Base-by-base conservation (phyloP, 371 early-diverging fungal species). In the Haplosporangium sp. region DNA sequence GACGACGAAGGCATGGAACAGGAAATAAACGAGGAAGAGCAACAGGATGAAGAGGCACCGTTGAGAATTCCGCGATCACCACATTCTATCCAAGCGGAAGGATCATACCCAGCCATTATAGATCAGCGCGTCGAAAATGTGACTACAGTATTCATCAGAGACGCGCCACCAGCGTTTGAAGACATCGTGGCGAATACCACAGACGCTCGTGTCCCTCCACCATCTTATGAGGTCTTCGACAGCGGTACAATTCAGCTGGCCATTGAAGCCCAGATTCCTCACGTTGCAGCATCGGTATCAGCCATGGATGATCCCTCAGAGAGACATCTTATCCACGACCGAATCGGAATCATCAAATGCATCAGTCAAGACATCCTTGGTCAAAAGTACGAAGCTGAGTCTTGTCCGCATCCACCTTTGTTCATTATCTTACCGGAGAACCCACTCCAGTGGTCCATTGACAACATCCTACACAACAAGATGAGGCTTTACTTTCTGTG, bases 401-500 rank as follows among this genome's bases (percentile, higher is more conserved):
- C 67, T 13, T 77, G 79, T 21, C 53, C 64, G 6, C 68, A 77
- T 13, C 79, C 79, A n/a, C 68, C 79, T 0, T 45, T 77, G 45
- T 77, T 77, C 45, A 55, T 77, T 16, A 29, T 77, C 14, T 40
- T 77, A 10, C 79, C 79, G 12, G 79, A 71, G 23, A 67, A 67
- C 55, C 68, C 72, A 0, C 46, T 56, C 20, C 72, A 61, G 11
- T 77, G 79, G 79, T 67, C 68, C 0, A 43, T 23, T 21, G 53
- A 57, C 38, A 67, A 72, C 45, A 61, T 77, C 11, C 57, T 77
- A 7, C 79, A 77, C 48, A 77, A 77, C 54, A 71, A 71, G 47
- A 72, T 77, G 64, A 64, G 72, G 7, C 68, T 77, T 12, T 47
- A 77, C 38, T 77, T 77, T n/a, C 38, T 77, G 8, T 77, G 79